Conservation (phyloP, 768 basidiomycete species). For the Tricholoma terreum region DNA sequence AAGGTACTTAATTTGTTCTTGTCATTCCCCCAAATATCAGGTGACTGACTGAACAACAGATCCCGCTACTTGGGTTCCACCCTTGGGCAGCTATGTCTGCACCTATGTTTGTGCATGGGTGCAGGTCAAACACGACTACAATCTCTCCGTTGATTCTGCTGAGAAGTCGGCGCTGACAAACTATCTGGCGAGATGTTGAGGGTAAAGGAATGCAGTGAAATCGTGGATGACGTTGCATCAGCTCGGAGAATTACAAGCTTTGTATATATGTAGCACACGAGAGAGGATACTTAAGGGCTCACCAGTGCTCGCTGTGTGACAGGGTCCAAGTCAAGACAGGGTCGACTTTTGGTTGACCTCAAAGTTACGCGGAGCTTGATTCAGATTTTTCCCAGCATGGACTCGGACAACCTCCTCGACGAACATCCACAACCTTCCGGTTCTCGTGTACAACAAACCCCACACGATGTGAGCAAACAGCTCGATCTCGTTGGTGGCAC, state of each 20-base stretch:
- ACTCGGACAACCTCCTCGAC: conserved; percentile 3
- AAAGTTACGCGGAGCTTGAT: conserved; percentile 8
- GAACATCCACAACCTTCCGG: neutral
- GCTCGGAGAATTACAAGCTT: too few species aligned
- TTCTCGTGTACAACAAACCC: neutral
- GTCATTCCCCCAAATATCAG: neutral
- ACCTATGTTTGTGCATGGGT: conserved; percentile 55
- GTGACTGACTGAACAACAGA: conserved; percentile 26
- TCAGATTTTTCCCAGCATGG: conserved; percentile 2
- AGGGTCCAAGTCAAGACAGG: too few species aligned
- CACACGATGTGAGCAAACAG: conserved; percentile 1
- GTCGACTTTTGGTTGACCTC: neutral
- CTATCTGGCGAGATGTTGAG: conserved; percentile 37
- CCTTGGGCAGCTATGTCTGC: conserved; percentile 46
- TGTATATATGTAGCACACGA: neutral
- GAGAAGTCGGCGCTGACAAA: conserved; percentile 48
- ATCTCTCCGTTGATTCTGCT: conserved; percentile 44
- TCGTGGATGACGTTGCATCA: neutral
- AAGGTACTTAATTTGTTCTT: neutral
- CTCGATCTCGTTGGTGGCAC: conserved; percentile 58
- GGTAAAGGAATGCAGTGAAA: neutral
- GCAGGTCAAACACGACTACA: conserved; percentile 48
- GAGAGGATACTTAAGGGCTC: neutral
- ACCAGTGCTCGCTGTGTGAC: neutral
- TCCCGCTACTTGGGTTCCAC: conserved; percentile 50